These are phyloP conservation scores for Gossypium turneri DNA, from an alignment of 345 rosid species.

Conservation along the genomic window DNA sequence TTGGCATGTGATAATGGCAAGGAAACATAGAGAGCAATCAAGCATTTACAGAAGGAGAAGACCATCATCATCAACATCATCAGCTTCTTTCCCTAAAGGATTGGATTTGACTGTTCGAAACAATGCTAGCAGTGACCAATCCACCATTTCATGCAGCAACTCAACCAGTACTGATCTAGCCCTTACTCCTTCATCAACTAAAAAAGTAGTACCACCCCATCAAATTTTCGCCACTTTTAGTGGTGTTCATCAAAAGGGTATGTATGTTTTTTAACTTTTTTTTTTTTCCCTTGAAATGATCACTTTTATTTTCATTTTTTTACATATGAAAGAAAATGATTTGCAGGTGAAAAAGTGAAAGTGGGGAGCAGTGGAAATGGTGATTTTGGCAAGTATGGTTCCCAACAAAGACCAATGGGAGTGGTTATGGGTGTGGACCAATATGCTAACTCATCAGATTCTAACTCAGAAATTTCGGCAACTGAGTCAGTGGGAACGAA, in stretches of 20 bases:
- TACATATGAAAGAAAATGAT: neutral
- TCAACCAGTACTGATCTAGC: conserved; percentile 52
- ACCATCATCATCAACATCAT: conserved; percentile 9
- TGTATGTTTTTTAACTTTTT: neutral
- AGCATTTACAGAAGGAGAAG: conserved; percentile 43
- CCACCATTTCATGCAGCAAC: conserved; percentile 35
- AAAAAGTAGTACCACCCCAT: conserved; percentile 11
- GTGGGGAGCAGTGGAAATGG: conserved; percentile 15
- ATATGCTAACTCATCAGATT: conserved; percentile 44
- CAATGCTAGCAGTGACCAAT: conserved; percentile 33
- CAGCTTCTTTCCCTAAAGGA: neutral
- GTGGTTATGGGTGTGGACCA: conserved; percentile 30
- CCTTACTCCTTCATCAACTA: conserved; percentile 50
- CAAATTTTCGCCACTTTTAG: conserved; percentile 17
- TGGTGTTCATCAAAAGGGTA: neutral
- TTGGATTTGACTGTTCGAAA: conserved; percentile 18
- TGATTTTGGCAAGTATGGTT: conserved; percentile 18
- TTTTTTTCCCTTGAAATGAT: neutral
- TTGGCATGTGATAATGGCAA: conserved; percentile 96
- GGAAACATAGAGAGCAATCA: conserved; percentile 72
- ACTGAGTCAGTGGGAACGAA: conserved; percentile 39
- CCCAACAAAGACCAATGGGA: conserved; percentile 20
- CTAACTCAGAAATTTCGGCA: conserved; percentile 54
- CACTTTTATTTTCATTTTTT: too few species aligned
- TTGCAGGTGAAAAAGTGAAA: conserved; percentile 26